These are phyloP conservation scores for Penicillium roqueforti DNA, from an alignment of 495 filamentous ascomycete species.

Conservation along the genomic window DNA sequence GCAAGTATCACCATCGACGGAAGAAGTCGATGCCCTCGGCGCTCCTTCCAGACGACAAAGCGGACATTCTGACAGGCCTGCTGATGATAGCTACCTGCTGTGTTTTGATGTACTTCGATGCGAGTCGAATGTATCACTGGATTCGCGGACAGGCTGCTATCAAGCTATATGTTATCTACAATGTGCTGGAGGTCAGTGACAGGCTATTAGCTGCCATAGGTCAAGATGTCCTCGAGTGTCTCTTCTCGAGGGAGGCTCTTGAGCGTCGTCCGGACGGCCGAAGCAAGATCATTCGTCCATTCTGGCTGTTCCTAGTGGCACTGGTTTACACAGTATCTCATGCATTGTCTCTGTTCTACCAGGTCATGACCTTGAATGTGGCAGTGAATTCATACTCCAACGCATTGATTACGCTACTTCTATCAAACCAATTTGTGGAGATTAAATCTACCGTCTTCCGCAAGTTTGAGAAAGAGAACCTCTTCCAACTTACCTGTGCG, in stretches of 20 bases:
- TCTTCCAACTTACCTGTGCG: constrained; percentile 94
- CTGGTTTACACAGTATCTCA: constrained; percentile 85
- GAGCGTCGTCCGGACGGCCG: constrained; percentile 82
- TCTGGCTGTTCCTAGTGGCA: constrained; percentile 85
- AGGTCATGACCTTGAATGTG: constrained; percentile 95
- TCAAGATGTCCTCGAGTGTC: constrained; percentile 92
- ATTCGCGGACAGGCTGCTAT: constrained; percentile 95
- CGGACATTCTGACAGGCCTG: constrained; percentile 85
- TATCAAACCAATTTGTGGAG: constrained; percentile 97
- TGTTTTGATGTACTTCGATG: constrained; percentile 87
- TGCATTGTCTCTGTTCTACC: constrained; percentile 85
- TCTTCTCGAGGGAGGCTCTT: constrained; percentile 88
- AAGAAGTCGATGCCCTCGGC: constrained; percentile 81
- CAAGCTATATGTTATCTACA: constrained; percentile 98
- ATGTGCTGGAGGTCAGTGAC: constrained; percentile 87
- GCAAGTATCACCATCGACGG: constrained; percentile 58
- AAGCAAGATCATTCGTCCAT: constrained; percentile 85
- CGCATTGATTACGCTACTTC: constrained; percentile 80
- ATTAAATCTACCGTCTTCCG: constrained; percentile 98
- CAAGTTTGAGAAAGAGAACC: constrained; percentile 94
- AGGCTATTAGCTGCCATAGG: constrained; percentile 84
- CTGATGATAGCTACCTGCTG: constrained; percentile 80
- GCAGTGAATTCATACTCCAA: constrained; percentile 99
- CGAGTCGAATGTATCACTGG: constrained; percentile 96
- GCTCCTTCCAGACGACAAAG: constrained; percentile 83